Evolutionary conservation across 257 asterid species (phyloP).

Genomic region (Solanum pimpinellifolium): DNA sequence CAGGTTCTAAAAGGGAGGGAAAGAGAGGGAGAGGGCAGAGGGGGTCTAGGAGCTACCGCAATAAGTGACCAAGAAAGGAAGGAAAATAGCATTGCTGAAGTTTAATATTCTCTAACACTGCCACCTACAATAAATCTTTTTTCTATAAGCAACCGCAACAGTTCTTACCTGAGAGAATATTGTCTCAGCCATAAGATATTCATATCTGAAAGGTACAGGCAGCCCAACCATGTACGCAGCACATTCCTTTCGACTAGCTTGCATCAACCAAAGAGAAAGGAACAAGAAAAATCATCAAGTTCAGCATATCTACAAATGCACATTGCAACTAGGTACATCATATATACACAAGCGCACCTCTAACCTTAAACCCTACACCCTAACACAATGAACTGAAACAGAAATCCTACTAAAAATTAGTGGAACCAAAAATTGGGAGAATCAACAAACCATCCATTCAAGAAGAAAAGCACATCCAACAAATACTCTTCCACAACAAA

Average conservation of each 20-base stretch:
- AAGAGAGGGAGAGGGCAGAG: neutral
- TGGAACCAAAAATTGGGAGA: conserved; percentile 9
- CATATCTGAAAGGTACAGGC: conserved; percentile 93
- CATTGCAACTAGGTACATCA: neutral
- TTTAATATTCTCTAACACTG: neutral
- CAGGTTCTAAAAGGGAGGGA: neutral
- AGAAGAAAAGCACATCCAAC: conserved; percentile 79
- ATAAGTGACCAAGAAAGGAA: neutral
- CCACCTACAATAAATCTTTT: neutral
- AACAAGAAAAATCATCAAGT: neutral
- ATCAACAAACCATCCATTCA: conserved; percentile 91
- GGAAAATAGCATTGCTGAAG: neutral
- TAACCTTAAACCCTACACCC: neutral
- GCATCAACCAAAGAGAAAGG: conserved; percentile 39
- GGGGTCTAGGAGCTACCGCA: neutral
- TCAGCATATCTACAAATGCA: neutral
- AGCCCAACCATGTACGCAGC: conserved; percentile 95
- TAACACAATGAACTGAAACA: neutral
- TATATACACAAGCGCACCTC: neutral
- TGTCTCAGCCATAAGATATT: conserved; percentile 98
- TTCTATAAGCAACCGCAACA: neutral
- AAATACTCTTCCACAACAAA: conserved; percentile 92
- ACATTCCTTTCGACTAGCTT: conserved; percentile 99
- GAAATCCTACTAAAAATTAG: neutral
- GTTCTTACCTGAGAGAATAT: conserved; percentile 86